Percentiles rank a stretch among this genome's conserved stretches.
These are phyloP conservation scores for Penicillium robsamsonii DNA, from an alignment of 495 filamentous ascomycete species.

Conservation along the genomic window DNA sequence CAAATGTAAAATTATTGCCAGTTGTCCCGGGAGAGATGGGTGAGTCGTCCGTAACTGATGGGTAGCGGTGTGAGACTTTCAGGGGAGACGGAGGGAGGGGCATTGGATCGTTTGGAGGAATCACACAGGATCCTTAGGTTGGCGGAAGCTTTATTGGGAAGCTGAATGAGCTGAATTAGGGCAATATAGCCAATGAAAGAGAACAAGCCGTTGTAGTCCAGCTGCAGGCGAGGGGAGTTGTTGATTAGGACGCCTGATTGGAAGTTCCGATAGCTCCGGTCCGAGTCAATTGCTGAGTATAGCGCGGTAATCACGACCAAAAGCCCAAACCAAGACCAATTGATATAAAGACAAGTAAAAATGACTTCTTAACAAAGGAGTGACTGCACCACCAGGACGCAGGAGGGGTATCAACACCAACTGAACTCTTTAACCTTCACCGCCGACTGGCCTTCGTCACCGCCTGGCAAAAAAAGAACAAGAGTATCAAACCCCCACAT, in stretches of 20 bases:
- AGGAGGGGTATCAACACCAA: constrained; percentile 1
- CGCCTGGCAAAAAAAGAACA: constrained; percentile 18
- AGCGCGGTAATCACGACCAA: neutral
- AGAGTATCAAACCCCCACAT: constrained; percentile 15
- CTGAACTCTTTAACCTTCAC: neutral
- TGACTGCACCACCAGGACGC: neutral
- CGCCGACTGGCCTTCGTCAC: neutral
- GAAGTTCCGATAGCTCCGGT: constrained; percentile 2
- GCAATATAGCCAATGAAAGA: constrained; percentile 6
- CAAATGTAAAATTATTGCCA: constrained; percentile 34
- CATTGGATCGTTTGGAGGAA: constrained; percentile 16
- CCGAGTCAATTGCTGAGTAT: constrained; percentile 2
- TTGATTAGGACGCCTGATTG: constrained; percentile 4
- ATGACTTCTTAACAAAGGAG: constrained; percentile 4
- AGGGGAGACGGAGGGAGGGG: constrained; percentile 58
- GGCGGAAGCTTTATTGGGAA: neutral
- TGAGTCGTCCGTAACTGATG: constrained; percentile 59
- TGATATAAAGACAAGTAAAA: neutral
- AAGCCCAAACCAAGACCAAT: neutral
- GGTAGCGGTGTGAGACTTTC: constrained; percentile 60
- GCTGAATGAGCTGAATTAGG: neutral
- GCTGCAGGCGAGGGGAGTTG: constrained; percentile 1
- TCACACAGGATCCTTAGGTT: constrained; percentile 4
- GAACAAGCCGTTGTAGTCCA: constrained; percentile 8
- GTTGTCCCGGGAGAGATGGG: constrained; percentile 43